A percentile compares a stretch with the other conserved stretches of the same genome.
Conservation (phyloP, 2,329 filamentous ascomycete genomes). For the Xylariaceae sp. region DNA sequence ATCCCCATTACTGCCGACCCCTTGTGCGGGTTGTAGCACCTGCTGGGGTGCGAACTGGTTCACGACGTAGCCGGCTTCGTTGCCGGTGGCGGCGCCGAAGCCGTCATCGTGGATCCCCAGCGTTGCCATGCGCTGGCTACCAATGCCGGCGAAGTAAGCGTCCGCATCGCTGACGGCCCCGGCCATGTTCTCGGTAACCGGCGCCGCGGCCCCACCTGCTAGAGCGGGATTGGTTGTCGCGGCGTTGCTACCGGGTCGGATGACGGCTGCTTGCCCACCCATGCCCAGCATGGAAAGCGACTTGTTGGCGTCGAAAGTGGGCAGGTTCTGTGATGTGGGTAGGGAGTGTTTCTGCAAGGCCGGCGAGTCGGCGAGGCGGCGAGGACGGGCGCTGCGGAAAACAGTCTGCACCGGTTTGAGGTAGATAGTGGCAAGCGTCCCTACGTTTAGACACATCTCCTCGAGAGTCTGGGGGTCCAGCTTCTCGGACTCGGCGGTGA, state of each 20-base stretch:
- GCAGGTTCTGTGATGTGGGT: conserved; percentile 51
- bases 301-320: conserved; percentile 53
- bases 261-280: conserved; percentile 49
- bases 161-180: conserved; percentile 81
- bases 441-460: conserved; percentile 95
- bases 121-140: conserved; percentile 66
- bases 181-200: conserved; percentile 41
- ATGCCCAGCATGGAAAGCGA: conserved; percentile 55
- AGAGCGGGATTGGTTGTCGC: conserved; percentile 30
- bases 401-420: conserved; percentile 97
- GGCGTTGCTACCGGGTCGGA: conserved; percentile 37
- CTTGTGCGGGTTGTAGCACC: conserved; percentile 65
- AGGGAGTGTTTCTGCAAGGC: conserved; percentile 73
- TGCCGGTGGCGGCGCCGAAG: conserved; percentile 56
- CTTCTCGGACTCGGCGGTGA: conserved; percentile 93
- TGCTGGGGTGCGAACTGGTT: conserved; percentile 78
- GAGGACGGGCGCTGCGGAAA: conserved; percentile 81
- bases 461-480: conserved; percentile 87
- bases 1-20: conserved; percentile 64
- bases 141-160: conserved; percentile 80
- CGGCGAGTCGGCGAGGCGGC: conserved; percentile 75
- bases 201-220: conserved; percentile 36
- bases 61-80: conserved; percentile 62
- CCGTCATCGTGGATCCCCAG: conserved; percentile 61
- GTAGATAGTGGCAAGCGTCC: conserved; percentile 94